Evolutionary conservation across 2,329 filamentous ascomycete species (phyloP), one percentile per base, ranked within the genome.

Genomic region (Cladosporium austrohemisphaericum): DNA sequence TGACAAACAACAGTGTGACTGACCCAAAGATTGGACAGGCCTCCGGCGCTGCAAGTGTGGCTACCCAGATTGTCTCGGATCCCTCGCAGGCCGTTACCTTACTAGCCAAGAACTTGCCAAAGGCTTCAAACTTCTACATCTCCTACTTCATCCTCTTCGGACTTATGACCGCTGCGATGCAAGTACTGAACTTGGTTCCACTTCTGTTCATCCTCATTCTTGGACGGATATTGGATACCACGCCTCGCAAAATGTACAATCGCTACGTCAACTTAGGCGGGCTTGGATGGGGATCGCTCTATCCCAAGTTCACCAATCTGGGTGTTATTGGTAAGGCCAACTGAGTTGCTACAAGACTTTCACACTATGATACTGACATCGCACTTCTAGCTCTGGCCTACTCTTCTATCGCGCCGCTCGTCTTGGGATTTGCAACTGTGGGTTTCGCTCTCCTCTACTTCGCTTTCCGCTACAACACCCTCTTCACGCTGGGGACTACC

Each of bases 401-500:
- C 55, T 69, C 71, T 2, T 69, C 65, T 51, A 75, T 75, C 47
- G 70, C 72, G 3, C 72, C 72, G 3, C 57, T 75, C 1, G 65
- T 75, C 9, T 60, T 75, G 1, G 68, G 70, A 25, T 75, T 75
- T 54, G 65, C 69, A 5, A 64, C 65, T 6, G 57, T 74, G 5
- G 69, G 71, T 22, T 65, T 75, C 49, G 54, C 52, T 14, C 64
- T 74, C n/a, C 60, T 75, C 28, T 75, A 74, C 58, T 50, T 74
- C 25, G 71, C 68, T 10, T 75, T 69, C 62, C 65, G 71, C 18
- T 75, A 75, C 65, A 75, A 74, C 56, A 66, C 73, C 41, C 65
- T 75, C n/a, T 75, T 72, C 59, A 70, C 70, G 3, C 69, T 71
- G 49, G 68, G 69, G 41, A 70, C 68, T 32, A 56, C 65, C 31